phyloP scores from a whole-genome alignment of 768 basidiomycete genomes.

The Gymnopilus dilepis region DNA sequence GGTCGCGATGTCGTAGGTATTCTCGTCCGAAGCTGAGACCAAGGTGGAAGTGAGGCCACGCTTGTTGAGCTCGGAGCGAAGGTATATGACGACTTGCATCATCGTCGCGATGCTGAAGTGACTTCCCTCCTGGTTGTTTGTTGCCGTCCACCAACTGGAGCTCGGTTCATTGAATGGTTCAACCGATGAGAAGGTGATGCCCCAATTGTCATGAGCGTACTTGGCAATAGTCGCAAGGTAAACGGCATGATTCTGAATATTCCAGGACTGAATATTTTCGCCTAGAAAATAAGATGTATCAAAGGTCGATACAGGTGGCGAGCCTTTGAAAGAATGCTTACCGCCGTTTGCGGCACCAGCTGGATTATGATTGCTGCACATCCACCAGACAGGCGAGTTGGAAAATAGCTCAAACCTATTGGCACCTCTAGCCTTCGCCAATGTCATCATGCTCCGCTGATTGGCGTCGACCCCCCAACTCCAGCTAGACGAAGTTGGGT shows the following conservation, averaged over 20 bases:
- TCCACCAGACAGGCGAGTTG: slow-evolving; percentile 27
- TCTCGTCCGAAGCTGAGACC: slow-evolving; percentile 22
- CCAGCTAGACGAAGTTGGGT: slow-evolving; percentile 23
- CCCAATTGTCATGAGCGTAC: slow-evolving; percentile 25
- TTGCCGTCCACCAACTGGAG: slow-evolving; percentile 25
- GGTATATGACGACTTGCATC: slow-evolving; percentile 15
- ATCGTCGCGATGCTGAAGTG: slow-evolving; percentile 23
- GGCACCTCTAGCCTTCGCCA: slow-evolving; percentile 20
- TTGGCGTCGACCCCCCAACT: slow-evolving; percentile 23
- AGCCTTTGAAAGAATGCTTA: neutral
- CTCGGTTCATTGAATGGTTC: slow-evolving; percentile 25
- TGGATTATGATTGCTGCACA: slow-evolving; percentile 25
- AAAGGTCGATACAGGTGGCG: neutral
- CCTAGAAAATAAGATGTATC: neutral
- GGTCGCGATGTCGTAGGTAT: slow-evolving; percentile 19
- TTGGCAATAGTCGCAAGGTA: slow-evolving; percentile 25
- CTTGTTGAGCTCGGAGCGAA: slow-evolving; percentile 23
- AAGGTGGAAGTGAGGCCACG: slow-evolving; percentile 19
- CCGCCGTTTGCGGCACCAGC: slow-evolving; percentile 18
- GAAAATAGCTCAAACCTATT: slow-evolving; percentile 23
- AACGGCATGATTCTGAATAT: slow-evolving; percentile 21
- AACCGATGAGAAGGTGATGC: slow-evolving; percentile 21
- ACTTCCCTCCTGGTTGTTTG: slow-evolving; percentile 26
- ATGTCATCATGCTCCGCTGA: slow-evolving; percentile 20
- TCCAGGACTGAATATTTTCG: slow-evolving; percentile 26